Evolutionary conservation across 257 asterid genomes (phyloP).

Genomic region (Nicotiana otophora): DNA sequence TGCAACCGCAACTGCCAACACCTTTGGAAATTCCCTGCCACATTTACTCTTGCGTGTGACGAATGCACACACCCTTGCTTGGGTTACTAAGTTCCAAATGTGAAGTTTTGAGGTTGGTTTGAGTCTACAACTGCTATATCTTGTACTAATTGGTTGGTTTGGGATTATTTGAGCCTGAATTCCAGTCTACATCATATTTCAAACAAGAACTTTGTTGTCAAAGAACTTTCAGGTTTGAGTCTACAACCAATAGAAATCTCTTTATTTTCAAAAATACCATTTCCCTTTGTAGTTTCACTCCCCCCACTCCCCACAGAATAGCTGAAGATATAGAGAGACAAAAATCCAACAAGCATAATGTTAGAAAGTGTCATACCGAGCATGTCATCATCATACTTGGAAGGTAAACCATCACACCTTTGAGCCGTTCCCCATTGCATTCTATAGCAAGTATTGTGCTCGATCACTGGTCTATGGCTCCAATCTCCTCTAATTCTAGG

Average conservation of each 20-base stretch:
- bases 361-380: conserved; percentile 45
- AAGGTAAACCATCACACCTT: conserved; percentile 86
- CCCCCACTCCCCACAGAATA: neutral
- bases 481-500: conserved; percentile 97
- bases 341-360: neutral
- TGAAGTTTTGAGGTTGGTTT: too few species aligned
- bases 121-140: too few species aligned
- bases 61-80: too few species aligned
- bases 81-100: too few species aligned
- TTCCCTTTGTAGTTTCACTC: neutral
- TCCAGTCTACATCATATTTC: too few species aligned
- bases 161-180: too few species aligned
- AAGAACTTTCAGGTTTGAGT: neutral
- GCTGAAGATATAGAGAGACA: neutral
- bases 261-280: neutral
- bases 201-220: neutral
- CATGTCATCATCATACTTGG: conserved; percentile 70
- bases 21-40: too few species aligned
- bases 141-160: too few species aligned
- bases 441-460: conserved; percentile 93
- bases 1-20: neutral
- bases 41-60: too few species aligned
- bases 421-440: conserved; percentile 98
- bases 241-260: neutral
- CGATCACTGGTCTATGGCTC: conserved; percentile 90